phyloP scores from a whole-genome alignment of 306 rosid genomes.

The Malus sylvestris region DNA sequence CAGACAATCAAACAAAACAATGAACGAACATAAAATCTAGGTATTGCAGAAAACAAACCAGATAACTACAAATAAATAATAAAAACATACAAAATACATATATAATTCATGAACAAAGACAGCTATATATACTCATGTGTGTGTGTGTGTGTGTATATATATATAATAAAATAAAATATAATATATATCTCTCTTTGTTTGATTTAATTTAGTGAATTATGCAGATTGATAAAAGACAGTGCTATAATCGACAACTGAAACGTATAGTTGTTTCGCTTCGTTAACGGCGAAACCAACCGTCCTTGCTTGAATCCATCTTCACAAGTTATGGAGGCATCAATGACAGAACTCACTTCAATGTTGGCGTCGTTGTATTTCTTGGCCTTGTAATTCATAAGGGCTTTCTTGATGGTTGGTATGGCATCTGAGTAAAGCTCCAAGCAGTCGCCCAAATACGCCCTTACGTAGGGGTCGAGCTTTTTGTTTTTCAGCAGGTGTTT shows the following conservation, averaged over 20 bases:
- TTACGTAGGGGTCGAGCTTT: slow-evolving; percentile 5
- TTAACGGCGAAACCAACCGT: slow-evolving; percentile 42
- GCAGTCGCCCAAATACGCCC: slow-evolving; percentile 53
- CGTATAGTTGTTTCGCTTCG: slow-evolving; percentile 37
- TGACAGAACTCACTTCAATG: slow-evolving; percentile 36
- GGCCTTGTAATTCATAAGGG: slow-evolving; percentile 30
- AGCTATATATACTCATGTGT: not conserved
- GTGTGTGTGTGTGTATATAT: too few relatives aligned
- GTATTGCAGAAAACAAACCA: not conserved
- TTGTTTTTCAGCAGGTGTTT: slow-evolving; percentile 31
- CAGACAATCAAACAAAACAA: not conserved
- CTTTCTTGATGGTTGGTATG: slow-evolving; percentile 25
- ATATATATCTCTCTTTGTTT: not conserved
- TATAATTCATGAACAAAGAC: not conserved
- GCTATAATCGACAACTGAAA: slow-evolving; percentile 59
- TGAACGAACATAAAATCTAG: not conserved
- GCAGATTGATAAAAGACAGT: slow-evolving; percentile 52
- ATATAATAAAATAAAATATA: too few relatives aligned
- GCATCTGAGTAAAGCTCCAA: slow-evolving; percentile 46
- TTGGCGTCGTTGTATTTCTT: slow-evolving; percentile 42
- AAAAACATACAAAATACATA: not conserved
- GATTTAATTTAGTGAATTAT: not conserved
- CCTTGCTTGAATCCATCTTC: slow-evolving; percentile 66
- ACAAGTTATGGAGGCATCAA: slow-evolving; percentile 56
- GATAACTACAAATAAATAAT: not conserved